These are phyloP conservation scores for Alternaria triticina DNA, from an alignment of 2,329 filamentous ascomycete species.

Conservation along the genomic window DNA sequence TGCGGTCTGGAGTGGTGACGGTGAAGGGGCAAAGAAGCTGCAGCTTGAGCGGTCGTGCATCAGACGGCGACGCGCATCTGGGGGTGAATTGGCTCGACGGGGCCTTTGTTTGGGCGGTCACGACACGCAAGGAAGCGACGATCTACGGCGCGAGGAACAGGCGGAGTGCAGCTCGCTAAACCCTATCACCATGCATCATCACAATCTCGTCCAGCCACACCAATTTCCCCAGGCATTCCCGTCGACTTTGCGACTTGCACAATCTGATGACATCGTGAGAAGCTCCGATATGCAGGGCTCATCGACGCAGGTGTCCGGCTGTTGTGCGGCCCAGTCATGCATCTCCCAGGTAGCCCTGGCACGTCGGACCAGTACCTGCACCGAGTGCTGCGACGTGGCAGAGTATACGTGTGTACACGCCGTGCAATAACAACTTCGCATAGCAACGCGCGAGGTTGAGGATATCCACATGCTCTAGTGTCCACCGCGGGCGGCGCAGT, in stretches of 20 bases:
- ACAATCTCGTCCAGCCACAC: slow-evolving; percentile 17
- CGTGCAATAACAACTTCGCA: slow-evolving; percentile 1
- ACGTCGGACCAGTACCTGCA: slow-evolving; percentile 4
- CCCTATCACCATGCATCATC: slow-evolving; percentile 17
- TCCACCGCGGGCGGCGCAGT: background rate
- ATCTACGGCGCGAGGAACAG: slow-evolving; percentile 23
- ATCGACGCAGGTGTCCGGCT: slow-evolving; percentile 11
- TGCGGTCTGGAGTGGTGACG: background rate
- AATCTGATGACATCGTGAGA: background rate
- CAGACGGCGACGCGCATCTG: slow-evolving; percentile 12
- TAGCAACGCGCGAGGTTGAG: background rate
- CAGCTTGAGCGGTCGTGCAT: slow-evolving; percentile 12
- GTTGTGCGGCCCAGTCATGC: slow-evolving; percentile 1
- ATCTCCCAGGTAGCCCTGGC: slow-evolving; percentile 2
- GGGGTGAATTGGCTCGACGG: slow-evolving; percentile 11
- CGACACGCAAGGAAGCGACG: slow-evolving; percentile 14
- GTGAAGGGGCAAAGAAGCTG: slow-evolving; percentile 8
- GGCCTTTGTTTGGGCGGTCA: slow-evolving; percentile 18
- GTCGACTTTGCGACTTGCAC: background rate
- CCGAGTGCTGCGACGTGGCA: slow-evolving; percentile 5
- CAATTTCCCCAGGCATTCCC: background rate
- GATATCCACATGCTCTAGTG: background rate
- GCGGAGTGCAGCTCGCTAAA: slow-evolving; percentile 17
- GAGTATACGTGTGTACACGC: slow-evolving; percentile 3
- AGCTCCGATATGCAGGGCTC: background rate